Evolutionary conservation across 306 rosid genomes (phyloP).

Genomic region (Alnus glutinosa): DNA sequence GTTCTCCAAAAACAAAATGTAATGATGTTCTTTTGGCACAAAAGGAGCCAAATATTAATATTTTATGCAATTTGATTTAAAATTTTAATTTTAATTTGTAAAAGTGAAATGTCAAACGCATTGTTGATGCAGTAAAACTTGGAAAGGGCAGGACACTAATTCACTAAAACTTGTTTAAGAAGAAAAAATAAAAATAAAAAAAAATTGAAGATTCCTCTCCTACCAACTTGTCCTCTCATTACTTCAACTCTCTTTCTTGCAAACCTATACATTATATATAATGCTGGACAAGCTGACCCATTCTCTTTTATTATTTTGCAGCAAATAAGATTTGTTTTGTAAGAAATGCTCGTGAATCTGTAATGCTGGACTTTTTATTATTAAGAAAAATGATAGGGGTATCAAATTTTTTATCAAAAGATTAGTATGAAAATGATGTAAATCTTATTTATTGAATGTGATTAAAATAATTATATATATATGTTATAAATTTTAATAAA

Average conservation of each 20-base stretch:
- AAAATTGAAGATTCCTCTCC: background rate
- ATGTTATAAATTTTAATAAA: too few species aligned
- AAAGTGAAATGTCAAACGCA: too few species aligned
- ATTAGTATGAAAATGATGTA: too few species aligned
- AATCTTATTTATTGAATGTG: too few species aligned
- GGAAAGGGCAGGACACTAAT: background rate
- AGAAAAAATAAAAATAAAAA: too few species aligned
- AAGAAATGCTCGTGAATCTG: too few species aligned
- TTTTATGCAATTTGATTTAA: too few species aligned
- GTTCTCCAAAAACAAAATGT: background rate
- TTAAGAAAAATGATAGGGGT: too few species aligned
- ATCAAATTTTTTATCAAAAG: too few species aligned
- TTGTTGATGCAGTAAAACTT: background rate
- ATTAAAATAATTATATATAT: too few species aligned
- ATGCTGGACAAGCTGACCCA: constrained; percentile 19
- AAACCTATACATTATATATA: constrained; percentile 6
- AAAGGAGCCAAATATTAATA: background rate
- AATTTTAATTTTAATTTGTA: too few species aligned
- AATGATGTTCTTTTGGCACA: background rate
- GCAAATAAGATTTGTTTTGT: background rate
- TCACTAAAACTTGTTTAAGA: background rate
- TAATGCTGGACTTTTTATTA: background rate
- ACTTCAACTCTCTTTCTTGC: constrained; percentile 7
- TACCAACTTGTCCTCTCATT: background rate
- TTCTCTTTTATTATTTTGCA: background rate